Base-by-base conservation (phyloP, 306 rosid species). In the Cicer chorassanicum region DNA sequence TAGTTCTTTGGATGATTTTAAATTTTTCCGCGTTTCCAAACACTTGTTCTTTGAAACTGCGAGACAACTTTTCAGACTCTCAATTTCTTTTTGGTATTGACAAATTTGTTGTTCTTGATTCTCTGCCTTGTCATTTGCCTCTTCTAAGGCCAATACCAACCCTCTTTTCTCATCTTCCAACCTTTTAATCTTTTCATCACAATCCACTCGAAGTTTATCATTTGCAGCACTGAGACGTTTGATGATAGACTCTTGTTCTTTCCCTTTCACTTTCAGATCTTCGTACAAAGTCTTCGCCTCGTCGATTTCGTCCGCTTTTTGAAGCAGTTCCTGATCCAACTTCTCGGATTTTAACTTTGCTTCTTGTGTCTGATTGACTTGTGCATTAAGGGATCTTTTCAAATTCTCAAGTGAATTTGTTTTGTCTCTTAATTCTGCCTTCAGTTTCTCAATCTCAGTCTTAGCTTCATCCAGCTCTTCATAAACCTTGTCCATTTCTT, bases 391-490 rank as follows among this genome's bases (percentile, higher is more conserved):
- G 9, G 84, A 82, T 79, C 78, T 92, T 86, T 89, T 90, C 79
- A 90, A 75, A 74, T 82, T 82, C 72, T 88, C 88, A 4, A 72
- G 74, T 24, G 82, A 75, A 44, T 85, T 89, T 54, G 80, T 74
- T 72, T 87, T 87, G 14, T 61, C 83, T 80, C 84, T 84, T 49
- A 80, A 74, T 77, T 90, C 93, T 73, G 74, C 84, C 68, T 70
- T 88, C 49, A 88, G 90, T 85, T 76, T 86, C 75, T 81, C 90
- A 18, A 86, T 83, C 84, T 92, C 88, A 13, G 88, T 75, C 72
- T 89, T 89, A 24, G 89, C 89, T 53, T 86, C 91, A 51, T 87
- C 94, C 1, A 90, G 89, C 82, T 90, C 91, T 85, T 77, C 87
- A 73, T 68, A 88, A 45, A 88, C 82, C 48, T 76, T 86, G 14